Percentiles rank a stretch among this genome's conserved stretches.
Conservation (phyloP, 2,329 filamentous ascomycete species). For the Aspergillus aculeatus region DNA sequence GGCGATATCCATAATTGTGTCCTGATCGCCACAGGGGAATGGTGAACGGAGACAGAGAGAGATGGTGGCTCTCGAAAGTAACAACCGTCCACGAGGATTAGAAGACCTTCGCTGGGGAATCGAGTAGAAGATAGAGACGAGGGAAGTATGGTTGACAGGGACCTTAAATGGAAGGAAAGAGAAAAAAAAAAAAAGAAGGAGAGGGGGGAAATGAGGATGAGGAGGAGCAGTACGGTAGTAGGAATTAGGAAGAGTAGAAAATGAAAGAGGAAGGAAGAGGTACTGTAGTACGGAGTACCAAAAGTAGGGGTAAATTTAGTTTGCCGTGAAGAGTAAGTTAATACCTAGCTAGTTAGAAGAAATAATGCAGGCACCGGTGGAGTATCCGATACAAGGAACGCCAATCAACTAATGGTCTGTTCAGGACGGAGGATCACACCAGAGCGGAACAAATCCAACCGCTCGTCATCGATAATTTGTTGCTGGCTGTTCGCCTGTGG, state of each 20-base stretch:
- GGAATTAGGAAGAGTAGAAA: no score
- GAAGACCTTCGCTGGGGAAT: no score
- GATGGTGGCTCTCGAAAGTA: neutral
- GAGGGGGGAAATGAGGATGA: neutral
- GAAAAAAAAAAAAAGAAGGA: no score
- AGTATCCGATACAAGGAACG: slow-evolving; percentile 1
- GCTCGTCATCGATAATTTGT: slow-evolving; percentile 19
- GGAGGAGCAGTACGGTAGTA: neutral
- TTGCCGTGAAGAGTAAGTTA: neutral
- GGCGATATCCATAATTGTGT: slow-evolving; percentile 77
- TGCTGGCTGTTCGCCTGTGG: neutral
- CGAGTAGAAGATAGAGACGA: no score
- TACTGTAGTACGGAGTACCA: neutral
- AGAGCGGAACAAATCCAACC: slow-evolving; percentile 33
- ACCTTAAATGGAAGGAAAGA: neutral
- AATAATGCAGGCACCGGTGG: neutral
- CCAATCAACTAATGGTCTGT: neutral
- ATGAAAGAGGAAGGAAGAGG: neutral
- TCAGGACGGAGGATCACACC: slow-evolving; percentile 28
- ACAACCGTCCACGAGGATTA: no score
- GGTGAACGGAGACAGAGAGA: slow-evolving; percentile 4
- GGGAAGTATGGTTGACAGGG: neutral
- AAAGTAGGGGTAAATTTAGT: slow-evolving; percentile 4
- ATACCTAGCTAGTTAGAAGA: neutral
- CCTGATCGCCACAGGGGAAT: neutral